Evolutionary conservation across 345 rosid genomes (phyloP), one percentile per base, ranked within the genome.

Genomic region (Populus deltoides): DNA sequence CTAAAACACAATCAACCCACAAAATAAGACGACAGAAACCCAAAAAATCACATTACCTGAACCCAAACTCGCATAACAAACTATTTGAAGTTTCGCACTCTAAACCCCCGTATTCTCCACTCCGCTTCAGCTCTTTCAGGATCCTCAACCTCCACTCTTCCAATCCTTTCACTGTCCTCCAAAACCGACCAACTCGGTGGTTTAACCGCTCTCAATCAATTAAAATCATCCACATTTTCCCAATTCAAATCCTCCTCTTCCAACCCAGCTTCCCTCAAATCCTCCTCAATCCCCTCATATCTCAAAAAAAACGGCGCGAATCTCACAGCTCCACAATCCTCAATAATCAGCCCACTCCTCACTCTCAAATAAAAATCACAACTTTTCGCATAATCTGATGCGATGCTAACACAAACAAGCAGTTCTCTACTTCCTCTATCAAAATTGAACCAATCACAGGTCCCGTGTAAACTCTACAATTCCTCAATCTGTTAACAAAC

Each of bases 291-390:
- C 79, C 94, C 98, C 47, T 85, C 73, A 53, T 93, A 95, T 38
- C 81, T 80, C 86, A 94, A 85, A 87, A 92, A 92, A 73, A 89
- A 90, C 1, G 98, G 98, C 9, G 87, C 92, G 41, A 95, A 93
- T 43, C 93, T 88, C 53, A 89, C 89, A 18, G 83, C 89, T 2
- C 75, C 70, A 70, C 95, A 84, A 69, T 94, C 97, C 87, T 93
- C 98, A n/a, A 92, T 81, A 53, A 94, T 91, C 4, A 97, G 99
- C 81, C 94, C 85, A 68, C 98, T 95, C 84, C 97, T 90, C 72
- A 88, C 94, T 77, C 97, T 87, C 81, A 93, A 43, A 85, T 92
- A 93, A 77, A 95, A 95, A 83, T 90, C 93, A 76, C 92, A 80
- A 31, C 68, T 79, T 63, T 62, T 90, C 0, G 91, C 96, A 47